Percentiles rank a stretch among this genome's conserved stretches.
These are phyloP conservation scores for Saturnispora diversa DNA, from an alignment of 805 yeast genomes.

Conservation along the genomic window DNA sequence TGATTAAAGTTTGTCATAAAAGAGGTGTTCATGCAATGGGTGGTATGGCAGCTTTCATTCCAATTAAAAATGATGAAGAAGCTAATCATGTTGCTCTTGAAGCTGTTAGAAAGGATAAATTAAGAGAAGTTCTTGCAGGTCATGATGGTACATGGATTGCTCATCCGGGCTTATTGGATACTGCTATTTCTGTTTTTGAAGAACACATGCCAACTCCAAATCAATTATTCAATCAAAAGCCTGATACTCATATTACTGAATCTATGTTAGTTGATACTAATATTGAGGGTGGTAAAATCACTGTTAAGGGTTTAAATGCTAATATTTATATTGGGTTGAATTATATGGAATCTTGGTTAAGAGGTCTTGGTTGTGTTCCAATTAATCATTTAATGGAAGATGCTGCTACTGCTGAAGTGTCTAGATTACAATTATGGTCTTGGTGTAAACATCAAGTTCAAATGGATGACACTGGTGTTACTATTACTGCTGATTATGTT, in stretches of 20 bases:
- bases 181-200: slow-evolving; percentile 64
- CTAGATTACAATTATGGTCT: slow-evolving; percentile 74
- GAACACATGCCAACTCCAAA: slow-evolving; percentile 78
- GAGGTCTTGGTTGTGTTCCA: slow-evolving; percentile 81
- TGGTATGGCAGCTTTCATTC: slow-evolving; percentile 86
- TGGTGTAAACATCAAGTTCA: slow-evolving; percentile 70
- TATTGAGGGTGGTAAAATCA: slow-evolving; percentile 55
- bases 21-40: slow-evolving; percentile 84
- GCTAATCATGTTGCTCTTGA: slow-evolving; percentile 61
- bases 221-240: slow-evolving; percentile 50
- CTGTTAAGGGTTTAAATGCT: slow-evolving; percentile 61
- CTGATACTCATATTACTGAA: slow-evolving; percentile 36
- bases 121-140: slow-evolving; percentile 68
- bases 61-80: slow-evolving; percentile 61
- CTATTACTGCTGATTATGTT: slow-evolving; percentile 54
- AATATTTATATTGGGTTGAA: slow-evolving; percentile 70
- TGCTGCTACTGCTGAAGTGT: slow-evolving; percentile 85
- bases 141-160: slow-evolving; percentile 91
- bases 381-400: slow-evolving; percentile 82
- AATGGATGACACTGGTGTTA: slow-evolving; percentile 49
- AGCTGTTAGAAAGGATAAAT: slow-evolving; percentile 66
- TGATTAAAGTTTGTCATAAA: slow-evolving; percentile 66
- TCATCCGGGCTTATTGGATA: slow-evolving; percentile 72
- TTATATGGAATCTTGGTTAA: slow-evolving; percentile 80
- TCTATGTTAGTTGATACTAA: slow-evolving; percentile 55